A percentile compares a stretch with the other conserved stretches of the same genome.
Conservation (phyloP, 2,329 filamentous ascomycete genomes). For the Dactylellina leptospora region DNA sequence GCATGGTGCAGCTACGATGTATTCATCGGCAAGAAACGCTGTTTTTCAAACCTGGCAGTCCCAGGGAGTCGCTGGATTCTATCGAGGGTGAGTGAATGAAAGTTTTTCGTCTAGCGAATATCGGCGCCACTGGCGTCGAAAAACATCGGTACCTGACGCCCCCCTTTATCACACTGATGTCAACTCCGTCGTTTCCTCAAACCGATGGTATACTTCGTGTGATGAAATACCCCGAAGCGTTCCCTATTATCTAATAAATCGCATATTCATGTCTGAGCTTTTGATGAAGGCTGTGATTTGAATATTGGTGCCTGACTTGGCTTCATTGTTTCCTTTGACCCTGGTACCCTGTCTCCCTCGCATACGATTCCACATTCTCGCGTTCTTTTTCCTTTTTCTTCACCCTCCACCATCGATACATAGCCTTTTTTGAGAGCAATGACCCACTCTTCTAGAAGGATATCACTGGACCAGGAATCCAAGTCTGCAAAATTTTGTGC, state of each 20-base stretch:
- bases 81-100: slow-evolving; percentile 73
- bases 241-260: slow-evolving; percentile 37
- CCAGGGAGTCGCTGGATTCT: slow-evolving; percentile 85
- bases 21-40: slow-evolving; percentile 77
- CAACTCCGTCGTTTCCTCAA: slow-evolving; percentile 23
- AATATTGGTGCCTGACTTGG: slow-evolving; percentile 46
- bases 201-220: not conserved
- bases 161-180: slow-evolving; percentile 11
- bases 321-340: slow-evolving; percentile 15
- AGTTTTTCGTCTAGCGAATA: too few species aligned
- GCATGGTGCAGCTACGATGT: slow-evolving; percentile 79
- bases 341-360: slow-evolving; percentile 27
- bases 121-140: slow-evolving; percentile 5
- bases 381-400: slow-evolving; percentile 53
- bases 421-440: slow-evolving; percentile 18
- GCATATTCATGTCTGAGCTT: slow-evolving; percentile 14
- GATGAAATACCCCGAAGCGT: slow-evolving; percentile 1
- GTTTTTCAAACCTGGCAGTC: slow-evolving; percentile 76
- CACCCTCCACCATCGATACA: slow-evolving; percentile 9
- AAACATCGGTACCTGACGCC: slow-evolving; percentile 21
- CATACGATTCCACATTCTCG: slow-evolving; percentile 50
- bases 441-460: slow-evolving; percentile 46
- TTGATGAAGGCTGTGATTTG: slow-evolving; percentile 24
- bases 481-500: slow-evolving; percentile 23
- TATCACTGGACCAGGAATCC: slow-evolving; percentile 21